Percentiles rank a stretch among this genome's conserved stretches.
Evolutionary conservation across 2,329 filamentous ascomycete genomes (phyloP).

Genomic region (Coniella lustricola): DNA sequence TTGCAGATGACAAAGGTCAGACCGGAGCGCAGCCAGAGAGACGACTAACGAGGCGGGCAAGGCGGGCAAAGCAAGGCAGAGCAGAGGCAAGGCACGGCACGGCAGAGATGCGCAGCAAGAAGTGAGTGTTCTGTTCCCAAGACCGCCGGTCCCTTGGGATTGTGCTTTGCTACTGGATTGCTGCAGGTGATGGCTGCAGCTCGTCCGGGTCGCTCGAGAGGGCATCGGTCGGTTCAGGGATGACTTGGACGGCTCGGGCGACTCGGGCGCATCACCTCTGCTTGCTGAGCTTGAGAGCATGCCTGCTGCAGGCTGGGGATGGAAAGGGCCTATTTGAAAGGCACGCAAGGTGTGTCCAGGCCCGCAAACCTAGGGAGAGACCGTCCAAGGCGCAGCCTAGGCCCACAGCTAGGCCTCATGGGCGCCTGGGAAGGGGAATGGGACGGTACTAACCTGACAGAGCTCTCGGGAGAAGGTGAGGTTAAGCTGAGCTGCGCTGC

Average conservation of each 20-base stretch:
- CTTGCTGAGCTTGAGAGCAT: neutral
- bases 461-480: neutral
- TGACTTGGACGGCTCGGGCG: too few relatives aligned
- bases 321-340: neutral
- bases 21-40: too few relatives aligned
- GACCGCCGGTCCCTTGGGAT: neutral
- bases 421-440: neutral
- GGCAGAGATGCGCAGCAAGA: neutral
- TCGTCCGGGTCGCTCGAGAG: neutral
- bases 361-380: neutral
- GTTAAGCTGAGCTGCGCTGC: slow-evolving; percentile 4
- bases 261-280: neutral
- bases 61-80: too few relatives aligned
- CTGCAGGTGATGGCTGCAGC: neutral
- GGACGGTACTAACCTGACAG: neutral
- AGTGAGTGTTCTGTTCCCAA: neutral
- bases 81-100: neutral
- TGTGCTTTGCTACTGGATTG: neutral
- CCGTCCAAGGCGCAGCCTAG: neutral
- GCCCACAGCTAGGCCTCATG: neutral
- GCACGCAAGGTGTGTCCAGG: too few relatives aligned
- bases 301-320: neutral
- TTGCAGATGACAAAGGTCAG: neutral
- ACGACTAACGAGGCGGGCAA: too few relatives aligned
- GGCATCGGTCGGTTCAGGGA: neutral